Percentiles rank a stretch among this genome's conserved stretches.
Evolutionary conservation across 306 rosid genomes (phyloP).

Genomic region (Neltuma alba): DNA sequence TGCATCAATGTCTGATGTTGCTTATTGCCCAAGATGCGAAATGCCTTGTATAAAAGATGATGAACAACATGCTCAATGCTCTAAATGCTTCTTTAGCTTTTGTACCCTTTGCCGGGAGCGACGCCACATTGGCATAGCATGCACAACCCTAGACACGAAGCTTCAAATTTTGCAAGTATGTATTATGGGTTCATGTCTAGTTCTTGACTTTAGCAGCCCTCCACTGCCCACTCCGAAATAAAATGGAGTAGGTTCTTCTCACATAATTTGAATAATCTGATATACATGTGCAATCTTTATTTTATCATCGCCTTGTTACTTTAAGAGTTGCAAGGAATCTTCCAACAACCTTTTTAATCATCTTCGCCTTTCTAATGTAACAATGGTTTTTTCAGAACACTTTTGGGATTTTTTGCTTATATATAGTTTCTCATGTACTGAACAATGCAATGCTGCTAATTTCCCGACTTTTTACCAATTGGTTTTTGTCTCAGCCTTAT

Average conservation of each 20-base stretch:
- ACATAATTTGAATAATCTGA: conserved; percentile 22
- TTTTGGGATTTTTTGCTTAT: background rate
- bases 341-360: background rate
- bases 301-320: background rate
- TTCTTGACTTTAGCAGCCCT: conserved; percentile 6
- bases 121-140: conserved; percentile 81
- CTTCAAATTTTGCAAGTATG: conserved; percentile 73
- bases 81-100: conserved; percentile 81
- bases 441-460: conserved; percentile 18
- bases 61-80: conserved; percentile 85
- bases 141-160: conserved; percentile 76
- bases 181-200: conserved; percentile 6
- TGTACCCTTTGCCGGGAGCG: conserved; percentile 85
- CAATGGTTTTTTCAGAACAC: background rate
- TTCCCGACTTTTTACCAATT: background rate
- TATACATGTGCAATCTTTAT: conserved; percentile 17
- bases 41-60: conserved; percentile 88
- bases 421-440: background rate
- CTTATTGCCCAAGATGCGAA: conserved; percentile 86
- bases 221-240: no score
- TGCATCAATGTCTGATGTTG: conserved; percentile 81
- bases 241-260: conserved; percentile 4
- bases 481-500: background rate
- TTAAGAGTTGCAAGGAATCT: background rate
- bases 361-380: background rate